These are phyloP conservation scores for Colletotrichum costaricense DNA, from an alignment of 2,329 filamentous ascomycete species.

Conservation along the genomic window DNA sequence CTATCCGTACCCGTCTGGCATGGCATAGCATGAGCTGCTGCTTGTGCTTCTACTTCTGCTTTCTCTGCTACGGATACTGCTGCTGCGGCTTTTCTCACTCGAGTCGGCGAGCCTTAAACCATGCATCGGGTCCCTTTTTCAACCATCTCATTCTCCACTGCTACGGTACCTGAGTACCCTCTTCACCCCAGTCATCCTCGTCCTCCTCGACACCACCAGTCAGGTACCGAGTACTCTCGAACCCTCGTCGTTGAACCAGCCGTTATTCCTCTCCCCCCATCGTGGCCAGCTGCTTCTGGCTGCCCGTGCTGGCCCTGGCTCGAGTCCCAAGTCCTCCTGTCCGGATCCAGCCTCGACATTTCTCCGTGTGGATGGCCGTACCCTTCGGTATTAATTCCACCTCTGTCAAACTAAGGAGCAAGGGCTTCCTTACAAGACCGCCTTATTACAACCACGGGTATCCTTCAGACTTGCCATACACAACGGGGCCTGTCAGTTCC, in stretches of 20 bases:
- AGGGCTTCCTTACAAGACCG: constrained; percentile 51
- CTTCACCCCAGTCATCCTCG: neutral
- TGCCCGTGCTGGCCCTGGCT: constrained; percentile 53
- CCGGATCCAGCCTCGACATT: constrained; percentile 59
- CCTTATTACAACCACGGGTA: constrained; percentile 46
- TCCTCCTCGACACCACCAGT: constrained; percentile 40
- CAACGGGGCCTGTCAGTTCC: constrained; percentile 53
- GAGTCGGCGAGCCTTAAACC: constrained; percentile 48
- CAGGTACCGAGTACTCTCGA: constrained; percentile 52
- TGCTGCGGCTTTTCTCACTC: constrained; percentile 48
- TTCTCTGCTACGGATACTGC: constrained; percentile 46
- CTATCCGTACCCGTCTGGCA: constrained; percentile 38
- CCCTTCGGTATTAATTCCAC: constrained; percentile 60
- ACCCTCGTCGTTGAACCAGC: constrained; percentile 34
- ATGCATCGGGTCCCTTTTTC: constrained; percentile 44
- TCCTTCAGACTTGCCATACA: constrained; percentile 50
- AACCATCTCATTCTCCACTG: constrained; percentile 47
- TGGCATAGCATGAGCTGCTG: constrained; percentile 44
- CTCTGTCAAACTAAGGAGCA: constrained; percentile 56
- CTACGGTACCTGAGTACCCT: constrained; percentile 34
- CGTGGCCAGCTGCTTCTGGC: constrained; percentile 37
- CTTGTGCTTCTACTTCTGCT: constrained; percentile 48
- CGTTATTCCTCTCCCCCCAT: constrained; percentile 34
- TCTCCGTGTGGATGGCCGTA: constrained; percentile 56
- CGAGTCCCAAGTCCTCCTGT: constrained; percentile 38